Base-by-base conservation (phyloP, 192 early-diverging fungal species). In the Dispira parvispora region DNA sequence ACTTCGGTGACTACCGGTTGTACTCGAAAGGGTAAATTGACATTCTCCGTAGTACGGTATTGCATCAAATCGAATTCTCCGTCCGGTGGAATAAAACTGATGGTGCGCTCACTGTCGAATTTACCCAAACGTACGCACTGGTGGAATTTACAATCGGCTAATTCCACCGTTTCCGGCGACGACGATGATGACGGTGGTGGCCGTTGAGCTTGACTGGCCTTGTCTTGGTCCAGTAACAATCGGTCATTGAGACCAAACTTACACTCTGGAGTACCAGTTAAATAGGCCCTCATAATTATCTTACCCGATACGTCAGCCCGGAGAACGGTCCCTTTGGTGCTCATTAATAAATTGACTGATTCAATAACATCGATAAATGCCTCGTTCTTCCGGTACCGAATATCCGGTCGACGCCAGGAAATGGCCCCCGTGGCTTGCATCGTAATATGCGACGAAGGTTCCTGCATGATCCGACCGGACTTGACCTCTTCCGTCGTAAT, bases 361-460 rank as follows among this genome's bases (percentile, higher is more conserved):
- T 98, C 96, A 53, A 98, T 90, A n/a, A 98, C 94, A 78, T 98
- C 96, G 21, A 98, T 79, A 70, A 99, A 99, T 1, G 90, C 93
- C 69, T 98, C 96, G 70, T 98, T 98, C 74, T 97, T 97, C 64
- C 92, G 81, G 74, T 98, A 95, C 67, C 81, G 86, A 64, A 98
- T 93, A 66, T 94, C 96, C 32, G 88, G 84, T 54, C 91, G 70
- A 56, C 96, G 77, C 93, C 93, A 98, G 18, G 88, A 83, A 43
- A 90, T 92, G 1, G 90, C 89, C 18, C 92, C 92, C 18, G 96
- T 99, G 44, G 92, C 94, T 73, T 96, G 93, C 68, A 94, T 94
- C 0, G 93, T 92, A 61, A 96, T 91, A 64, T 81, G 83, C 57
- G 87, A 78, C 53, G 83, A 82, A 61, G 75, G 67, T 66, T 78